A percentile compares a stretch with the other conserved stretches of the same genome.
Conservation (phyloP, 129 eudicot species). For the Flaveria ramosissima region DNA sequence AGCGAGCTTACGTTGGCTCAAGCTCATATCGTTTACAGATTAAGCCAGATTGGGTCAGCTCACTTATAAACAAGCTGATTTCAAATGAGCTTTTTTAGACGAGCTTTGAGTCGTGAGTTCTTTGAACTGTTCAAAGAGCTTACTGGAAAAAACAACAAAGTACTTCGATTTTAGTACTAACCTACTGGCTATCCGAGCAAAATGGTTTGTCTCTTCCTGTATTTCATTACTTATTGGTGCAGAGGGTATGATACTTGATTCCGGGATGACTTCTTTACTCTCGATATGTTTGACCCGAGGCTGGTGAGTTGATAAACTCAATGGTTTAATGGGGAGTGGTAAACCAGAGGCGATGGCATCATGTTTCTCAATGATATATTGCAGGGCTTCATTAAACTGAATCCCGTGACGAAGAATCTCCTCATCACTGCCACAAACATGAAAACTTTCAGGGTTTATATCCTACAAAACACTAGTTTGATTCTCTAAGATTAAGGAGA, state of each 20-base stretch:
- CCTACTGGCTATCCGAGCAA: slow-evolving; percentile 69
- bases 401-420: slow-evolving; percentile 79
- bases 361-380: slow-evolving; percentile 66
- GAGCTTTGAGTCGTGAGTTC: too few relatives aligned
- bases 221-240: slow-evolving; percentile 45
- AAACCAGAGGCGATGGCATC: slow-evolving; percentile 88
- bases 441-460: background rate
- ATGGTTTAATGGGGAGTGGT: slow-evolving; percentile 49
- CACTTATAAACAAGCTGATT: too few relatives aligned
- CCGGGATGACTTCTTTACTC: slow-evolving; percentile 22
- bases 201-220: slow-evolving; percentile 66
- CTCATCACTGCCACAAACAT: slow-evolving; percentile 64
- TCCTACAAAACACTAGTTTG: background rate
- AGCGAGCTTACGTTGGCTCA: too few relatives aligned
- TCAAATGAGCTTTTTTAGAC: too few relatives aligned
- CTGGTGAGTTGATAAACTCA: slow-evolving; percentile 16
- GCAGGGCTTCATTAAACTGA: slow-evolving; percentile 67
- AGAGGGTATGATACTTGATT: slow-evolving; percentile 38
- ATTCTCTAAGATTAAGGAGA: slow-evolving; percentile 1
- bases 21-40: too few relatives aligned
- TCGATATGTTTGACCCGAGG: slow-evolving; percentile 40
- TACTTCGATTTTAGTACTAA: slow-evolving; percentile 18
- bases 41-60: too few relatives aligned
- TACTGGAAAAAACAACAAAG: background rate
- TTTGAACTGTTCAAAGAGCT: too few relatives aligned